A percentile compares a stretch with the other conserved stretches of the same genome.
Evolutionary conservation across 768 basidiomycete species (phyloP).

Genomic region (Podaxis pistillaris): DNA sequence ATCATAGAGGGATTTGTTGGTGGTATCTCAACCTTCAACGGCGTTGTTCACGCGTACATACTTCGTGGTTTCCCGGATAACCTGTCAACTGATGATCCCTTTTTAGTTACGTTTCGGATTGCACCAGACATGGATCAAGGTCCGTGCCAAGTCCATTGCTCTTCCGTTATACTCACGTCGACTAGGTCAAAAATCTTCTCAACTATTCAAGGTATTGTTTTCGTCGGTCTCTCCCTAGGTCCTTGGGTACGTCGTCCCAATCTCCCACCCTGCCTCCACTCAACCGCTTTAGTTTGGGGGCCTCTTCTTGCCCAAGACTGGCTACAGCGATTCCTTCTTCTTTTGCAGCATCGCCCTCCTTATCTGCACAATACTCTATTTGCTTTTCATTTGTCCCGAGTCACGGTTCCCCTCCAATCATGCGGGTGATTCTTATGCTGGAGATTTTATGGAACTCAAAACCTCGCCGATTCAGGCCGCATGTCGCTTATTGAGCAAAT

Average conservation of each 20-base stretch:
- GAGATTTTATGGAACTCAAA: slow-evolving; percentile 25
- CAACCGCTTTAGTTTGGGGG: slow-evolving; percentile 32
- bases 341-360: slow-evolving; percentile 42
- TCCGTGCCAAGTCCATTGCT: slow-evolving; percentile 16
- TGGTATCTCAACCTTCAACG: slow-evolving; percentile 61
- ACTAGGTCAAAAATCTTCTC: slow-evolving; percentile 53
- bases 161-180: background rate
- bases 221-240: slow-evolving; percentile 74
- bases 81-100: slow-evolving; percentile 19
- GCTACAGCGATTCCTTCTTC: slow-evolving; percentile 52
- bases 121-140: slow-evolving; percentile 51
- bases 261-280: background rate
- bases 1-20: slow-evolving; percentile 79
- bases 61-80: slow-evolving; percentile 32
- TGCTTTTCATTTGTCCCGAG: slow-evolving; percentile 52
- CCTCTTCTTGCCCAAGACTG: slow-evolving; percentile 52
- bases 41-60: slow-evolving; percentile 68
- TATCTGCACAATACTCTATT: slow-evolving; percentile 34
- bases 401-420: slow-evolving; percentile 36
- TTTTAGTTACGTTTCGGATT: slow-evolving; percentile 53
- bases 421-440: slow-evolving; percentile 18
- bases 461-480: slow-evolving; percentile 29
- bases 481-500: slow-evolving; percentile 24
- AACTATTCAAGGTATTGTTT: slow-evolving; percentile 72
- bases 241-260: slow-evolving; percentile 55